Conservation (phyloP, 495 filamentous ascomycete genomes). For the Podospora tetraspora region DNA sequence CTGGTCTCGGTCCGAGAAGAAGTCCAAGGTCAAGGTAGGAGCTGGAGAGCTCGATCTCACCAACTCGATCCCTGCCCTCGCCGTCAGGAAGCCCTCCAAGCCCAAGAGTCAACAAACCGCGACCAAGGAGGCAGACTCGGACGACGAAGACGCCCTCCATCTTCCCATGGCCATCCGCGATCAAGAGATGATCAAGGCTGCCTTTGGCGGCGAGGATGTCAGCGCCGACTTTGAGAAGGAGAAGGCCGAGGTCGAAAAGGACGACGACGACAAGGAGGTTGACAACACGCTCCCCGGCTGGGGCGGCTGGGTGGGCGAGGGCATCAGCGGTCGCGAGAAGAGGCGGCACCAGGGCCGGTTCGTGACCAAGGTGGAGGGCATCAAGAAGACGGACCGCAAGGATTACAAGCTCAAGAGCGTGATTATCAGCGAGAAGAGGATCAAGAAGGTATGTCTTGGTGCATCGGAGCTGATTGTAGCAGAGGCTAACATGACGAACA, state of each 20-base stretch:
- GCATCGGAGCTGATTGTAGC: not conserved
- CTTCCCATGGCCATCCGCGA: conserved; percentile 65
- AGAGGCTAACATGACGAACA: conserved; percentile 38
- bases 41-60: conserved; percentile 38
- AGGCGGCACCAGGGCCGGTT: conserved; percentile 53
- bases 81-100: conserved; percentile 19
- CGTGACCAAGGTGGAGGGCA: conserved; percentile 66
- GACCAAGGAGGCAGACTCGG: conserved; percentile 33
- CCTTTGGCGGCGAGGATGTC: conserved; percentile 90
- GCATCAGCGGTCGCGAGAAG: conserved; percentile 60
- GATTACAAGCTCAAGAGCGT: conserved; percentile 76
- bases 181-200: conserved; percentile 73
- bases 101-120: conserved; percentile 7
- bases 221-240: conserved; percentile 74
- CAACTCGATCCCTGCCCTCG: conserved; percentile 29
- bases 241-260: conserved; percentile 64
- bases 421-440: conserved; percentile 86
- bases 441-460: conserved; percentile 67
- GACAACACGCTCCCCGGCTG: conserved; percentile 88
- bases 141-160: conserved; percentile 54
- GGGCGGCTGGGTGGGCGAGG: conserved; percentile 81
- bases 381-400: conserved; percentile 69
- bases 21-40: conserved; percentile 25
- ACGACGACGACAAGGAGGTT: conserved; percentile 79
- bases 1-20: conserved; percentile 31